phyloP scores from a whole-genome alignment of 1,284 basidiomycete species.

The Mixia osmundae region DNA sequence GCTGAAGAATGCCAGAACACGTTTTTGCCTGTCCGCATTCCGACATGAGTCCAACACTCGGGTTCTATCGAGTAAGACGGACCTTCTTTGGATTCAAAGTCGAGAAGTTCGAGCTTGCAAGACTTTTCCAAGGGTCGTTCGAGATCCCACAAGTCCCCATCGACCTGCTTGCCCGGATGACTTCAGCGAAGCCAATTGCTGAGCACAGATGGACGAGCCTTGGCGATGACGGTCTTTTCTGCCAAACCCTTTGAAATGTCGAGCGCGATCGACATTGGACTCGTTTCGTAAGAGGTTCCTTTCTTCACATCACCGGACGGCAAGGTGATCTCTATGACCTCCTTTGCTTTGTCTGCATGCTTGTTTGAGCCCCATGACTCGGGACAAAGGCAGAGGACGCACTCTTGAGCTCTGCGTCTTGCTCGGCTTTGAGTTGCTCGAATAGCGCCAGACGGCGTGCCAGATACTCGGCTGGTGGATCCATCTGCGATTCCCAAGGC shows the following conservation, averaged over 20 bases:
- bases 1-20: constrained; percentile 99
- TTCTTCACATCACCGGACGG: constrained; percentile 65
- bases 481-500: too few species aligned
- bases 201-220: constrained; percentile 29
- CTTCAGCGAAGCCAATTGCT: neutral
- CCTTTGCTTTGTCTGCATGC: constrained; percentile 48
- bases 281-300: constrained; percentile 86
- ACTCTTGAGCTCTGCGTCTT: constrained; percentile 61
- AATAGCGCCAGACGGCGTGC: too few species aligned
- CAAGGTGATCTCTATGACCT: constrained; percentile 62
- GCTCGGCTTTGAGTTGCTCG: constrained; percentile 65
- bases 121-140: constrained; percentile 73
- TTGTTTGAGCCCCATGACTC: neutral
- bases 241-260: constrained; percentile 67
- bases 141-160: constrained; percentile 81
- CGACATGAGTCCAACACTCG: neutral
- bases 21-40: constrained; percentile 41
- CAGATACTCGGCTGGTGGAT: too few species aligned
- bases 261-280: constrained; percentile 73
- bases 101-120: constrained; percentile 59
- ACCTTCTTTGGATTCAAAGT: constrained; percentile 91
- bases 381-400: constrained; percentile 9
- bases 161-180: constrained; percentile 32
- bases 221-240: constrained; percentile 78
- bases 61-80: neutral